A percentile compares a stretch with the other conserved stretches of the same genome.
phyloP scores from a whole-genome alignment of 1,284 basidiomycete genomes.

The Tilletia horrida region DNA sequence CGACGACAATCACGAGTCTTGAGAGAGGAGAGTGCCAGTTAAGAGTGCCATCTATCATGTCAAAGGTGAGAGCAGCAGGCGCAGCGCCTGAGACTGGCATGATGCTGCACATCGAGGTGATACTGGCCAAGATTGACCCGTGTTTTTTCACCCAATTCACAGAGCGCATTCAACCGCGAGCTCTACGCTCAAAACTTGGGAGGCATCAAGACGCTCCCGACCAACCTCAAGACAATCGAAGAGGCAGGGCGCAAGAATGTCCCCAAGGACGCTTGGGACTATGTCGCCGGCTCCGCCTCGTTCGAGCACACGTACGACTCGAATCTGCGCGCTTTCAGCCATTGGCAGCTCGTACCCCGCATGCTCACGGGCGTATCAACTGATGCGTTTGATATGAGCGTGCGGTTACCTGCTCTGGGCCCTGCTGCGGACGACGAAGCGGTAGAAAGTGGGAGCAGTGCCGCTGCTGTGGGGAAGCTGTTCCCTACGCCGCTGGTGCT shows the following conservation, averaged over 20 bases:
- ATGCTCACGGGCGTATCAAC: conserved; percentile 8
- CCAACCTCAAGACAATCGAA: conserved; percentile 32
- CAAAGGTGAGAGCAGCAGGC: too few species aligned
- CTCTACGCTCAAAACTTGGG: conserved; percentile 40
- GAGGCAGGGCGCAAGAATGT: conserved; percentile 33
- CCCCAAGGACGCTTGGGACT: conserved; percentile 35
- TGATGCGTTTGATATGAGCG: background rate
- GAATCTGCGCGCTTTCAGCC: conserved; percentile 35
- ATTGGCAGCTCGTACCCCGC: conserved; percentile 36
- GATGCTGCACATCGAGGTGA: too few species aligned
- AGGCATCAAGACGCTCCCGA: conserved; percentile 32
- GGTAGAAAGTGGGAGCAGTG: conserved; percentile 35
- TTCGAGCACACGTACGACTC: conserved; percentile 32
- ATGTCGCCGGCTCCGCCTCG: conserved; percentile 44
- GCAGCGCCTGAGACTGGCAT: too few species aligned
- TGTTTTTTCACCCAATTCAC: background rate
- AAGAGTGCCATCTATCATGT: too few species aligned
- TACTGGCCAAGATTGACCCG: background rate
- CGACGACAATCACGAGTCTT: too few species aligned
- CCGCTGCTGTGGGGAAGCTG: conserved; percentile 30
- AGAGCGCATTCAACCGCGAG: conserved; percentile 31
- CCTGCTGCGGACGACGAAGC: conserved; percentile 21
- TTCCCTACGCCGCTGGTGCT: conserved; percentile 42
- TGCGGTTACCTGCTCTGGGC: background rate
- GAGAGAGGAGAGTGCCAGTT: too few species aligned